Evolutionary conservation across 176 grass and related monocot species (phyloP), one percentile per base, ranked within the genome.

Genomic region (Poa annua): DNA sequence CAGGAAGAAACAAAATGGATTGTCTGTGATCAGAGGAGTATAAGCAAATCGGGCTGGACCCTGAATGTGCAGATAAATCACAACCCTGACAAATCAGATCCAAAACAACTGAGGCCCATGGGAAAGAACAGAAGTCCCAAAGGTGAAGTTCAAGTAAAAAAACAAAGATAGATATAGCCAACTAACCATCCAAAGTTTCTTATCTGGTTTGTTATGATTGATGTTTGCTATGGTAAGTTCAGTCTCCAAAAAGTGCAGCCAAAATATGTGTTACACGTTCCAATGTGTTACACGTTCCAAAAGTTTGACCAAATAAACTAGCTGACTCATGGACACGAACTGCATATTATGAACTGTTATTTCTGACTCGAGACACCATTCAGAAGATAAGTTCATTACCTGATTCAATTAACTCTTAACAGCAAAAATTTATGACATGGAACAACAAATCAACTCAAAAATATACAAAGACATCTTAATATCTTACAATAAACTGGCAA

Each of bases 141-240:
- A 15, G 61, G 45, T 77, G 21, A 53, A 57, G 24, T 45, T 64
- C 41, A 76, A 42, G 38, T 73, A 63, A 50, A 65, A 65, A 20
- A 11, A 7, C 3, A 62, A 25, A 80, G 59, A 41, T 77, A 78
- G 42, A 79, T 61, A 85, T 4, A 29, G 44, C 17, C 62, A 56
- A 69, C 24, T 78, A 47, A 63, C 22, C 21, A 4, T 6, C 25
- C 14, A 54, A 59, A 32, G 38, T 78, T 78, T 34, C 68, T 56
- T 14, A 52, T 29, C 52, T 47, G 48, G 24, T 78, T 17, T 15
- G 17, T 49, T 60, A 68, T 38, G 25, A 6, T 78, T 55, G 66
- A 85, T 39, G 39, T 45, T 60, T 79, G 16, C 77, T 64, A 32
- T 79, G 59, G 77, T 47, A 53, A 15, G 80, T 81, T 66, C 69